Evolutionary conservation across 345 rosid species (phyloP), one percentile per base, ranked within the genome.

Genomic region (Acer campestre): DNA sequence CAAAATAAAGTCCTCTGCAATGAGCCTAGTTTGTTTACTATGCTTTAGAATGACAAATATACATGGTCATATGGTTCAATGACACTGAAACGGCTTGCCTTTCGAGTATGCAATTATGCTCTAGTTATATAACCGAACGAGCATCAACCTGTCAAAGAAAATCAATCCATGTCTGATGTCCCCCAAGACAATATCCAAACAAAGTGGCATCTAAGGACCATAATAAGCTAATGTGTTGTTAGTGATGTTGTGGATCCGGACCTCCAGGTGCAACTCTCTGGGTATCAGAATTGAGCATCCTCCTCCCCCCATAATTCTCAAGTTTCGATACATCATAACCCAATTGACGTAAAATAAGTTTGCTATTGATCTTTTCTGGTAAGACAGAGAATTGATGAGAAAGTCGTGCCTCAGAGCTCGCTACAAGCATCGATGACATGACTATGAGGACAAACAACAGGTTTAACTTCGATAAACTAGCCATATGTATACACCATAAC

Each of bases 181-280:
- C 7, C 70, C 70, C 2, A 10, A 10, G 56, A 51, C 18, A 18
- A 7, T 25, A 20, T 44, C 31, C 56, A 22, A 7, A 11, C 20
- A 3, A 38, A 58, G 40, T 61, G 64, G 17, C 25, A 18, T 35
- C 65, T 38, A 12, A 12, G 64, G 75, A 71, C 48, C 13, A 9
- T n/a, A 42, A 35, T n/a, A 42, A 51, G 78, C 51, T 53, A 64
- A 13, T 13, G 48, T 23, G 62, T 40, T 10, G 56, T 53, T 78
- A 70, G 66, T 88, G 86, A 76, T 88, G 91, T 7, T 74, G 61
- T 44, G 88, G 76, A 78, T 88, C 88, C 7, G 91, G 91, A 20
- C 91, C 91, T 49, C 86, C 89, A 0, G 89, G 89, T 0, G 89
- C 66, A 13, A 74, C 6, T 68, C 89, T 81, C 0, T 78, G 46